A percentile compares a stretch with the other conserved stretches of the same genome.
phyloP scores from a whole-genome alignment of 1,139 yeast genomes.

The Pneumocystis oryctolagi region DNA sequence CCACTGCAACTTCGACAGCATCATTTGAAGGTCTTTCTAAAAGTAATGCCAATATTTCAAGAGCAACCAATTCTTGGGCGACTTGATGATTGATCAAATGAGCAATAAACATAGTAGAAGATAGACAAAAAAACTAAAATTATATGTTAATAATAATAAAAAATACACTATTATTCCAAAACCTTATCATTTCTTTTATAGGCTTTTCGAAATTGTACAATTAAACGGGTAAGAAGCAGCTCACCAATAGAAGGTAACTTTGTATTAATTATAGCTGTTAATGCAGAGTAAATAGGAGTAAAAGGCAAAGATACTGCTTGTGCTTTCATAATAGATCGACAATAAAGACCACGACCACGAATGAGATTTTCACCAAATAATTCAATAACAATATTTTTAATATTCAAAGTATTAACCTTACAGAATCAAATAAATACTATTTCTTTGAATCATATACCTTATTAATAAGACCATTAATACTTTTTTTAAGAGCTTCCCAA shows the following conservation, averaged over 20 bases:
- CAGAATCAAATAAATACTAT: too few species aligned
- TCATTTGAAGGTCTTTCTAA: slow-evolving; percentile 40
- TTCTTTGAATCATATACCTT: slow-evolving; percentile 15
- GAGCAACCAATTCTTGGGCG: slow-evolving; percentile 43
- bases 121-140: slow-evolving; percentile 24
- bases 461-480: slow-evolving; percentile 36
- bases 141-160: not conserved
- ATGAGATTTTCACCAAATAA: slow-evolving; percentile 41
- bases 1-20: slow-evolving; percentile 36
- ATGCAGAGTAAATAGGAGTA: slow-evolving; percentile 42
- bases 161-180: not conserved
- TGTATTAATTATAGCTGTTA: slow-evolving; percentile 48
- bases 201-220: slow-evolving; percentile 45
- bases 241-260: slow-evolving; percentile 60
- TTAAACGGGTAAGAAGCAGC: slow-evolving; percentile 38
- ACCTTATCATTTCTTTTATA: slow-evolving; percentile 36
- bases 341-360: slow-evolving; percentile 47
- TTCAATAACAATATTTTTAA: slow-evolving; percentile 34
- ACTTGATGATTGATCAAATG: slow-evolving; percentile 54
- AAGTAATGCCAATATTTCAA: slow-evolving; percentile 50
- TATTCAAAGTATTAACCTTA: slow-evolving; percentile 31
- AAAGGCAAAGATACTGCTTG: slow-evolving; percentile 32
- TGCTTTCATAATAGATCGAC: slow-evolving; percentile 42
- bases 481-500: slow-evolving; percentile 41
- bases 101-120: slow-evolving; percentile 39